Conservation (phyloP, 306 rosid genomes). For the Biancaea sappan region DNA sequence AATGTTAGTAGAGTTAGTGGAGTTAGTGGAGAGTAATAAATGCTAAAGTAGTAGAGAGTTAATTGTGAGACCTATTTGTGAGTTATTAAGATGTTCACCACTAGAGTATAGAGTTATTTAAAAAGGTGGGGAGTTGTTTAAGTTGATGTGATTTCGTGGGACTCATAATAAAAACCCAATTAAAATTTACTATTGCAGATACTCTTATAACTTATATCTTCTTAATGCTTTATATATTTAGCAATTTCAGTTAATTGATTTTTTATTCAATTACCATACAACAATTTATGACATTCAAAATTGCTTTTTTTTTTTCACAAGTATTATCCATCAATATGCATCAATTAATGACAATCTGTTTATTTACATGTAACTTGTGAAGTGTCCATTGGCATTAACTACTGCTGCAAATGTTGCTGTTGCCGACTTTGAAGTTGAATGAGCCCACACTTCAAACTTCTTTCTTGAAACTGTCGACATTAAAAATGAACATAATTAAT, state of each 20-base stretch:
- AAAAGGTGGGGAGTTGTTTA: too few species aligned
- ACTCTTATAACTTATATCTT: too few species aligned
- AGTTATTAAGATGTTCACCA: too few species aligned
- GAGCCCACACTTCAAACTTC: conserved; percentile 53
- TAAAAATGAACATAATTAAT: not conserved
- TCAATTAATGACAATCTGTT: not conserved
- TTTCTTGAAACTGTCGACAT: conserved; percentile 54
- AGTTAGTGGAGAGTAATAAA: too few species aligned
- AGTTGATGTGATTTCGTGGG: too few species aligned
- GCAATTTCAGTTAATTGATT: not conserved
- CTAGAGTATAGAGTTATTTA: too few species aligned
- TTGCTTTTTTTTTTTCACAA: not conserved
- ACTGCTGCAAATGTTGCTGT: conserved; percentile 26
- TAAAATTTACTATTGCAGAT: too few species aligned
- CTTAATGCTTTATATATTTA: not conserved
- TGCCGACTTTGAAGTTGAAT: conserved; percentile 48
- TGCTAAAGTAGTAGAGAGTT: too few species aligned
- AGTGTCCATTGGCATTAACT: conserved; percentile 1
- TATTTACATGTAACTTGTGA: conserved; percentile 2
- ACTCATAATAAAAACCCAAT: too few species aligned
- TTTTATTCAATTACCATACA: not conserved
- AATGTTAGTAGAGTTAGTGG: too few species aligned
- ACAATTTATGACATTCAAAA: not conserved
- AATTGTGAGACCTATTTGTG: too few species aligned
- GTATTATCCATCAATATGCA: not conserved